These are phyloP conservation scores for Triangularia verruculosa DNA, from an alignment of 2,329 filamentous ascomycete genomes.

Conservation along the genomic window DNA sequence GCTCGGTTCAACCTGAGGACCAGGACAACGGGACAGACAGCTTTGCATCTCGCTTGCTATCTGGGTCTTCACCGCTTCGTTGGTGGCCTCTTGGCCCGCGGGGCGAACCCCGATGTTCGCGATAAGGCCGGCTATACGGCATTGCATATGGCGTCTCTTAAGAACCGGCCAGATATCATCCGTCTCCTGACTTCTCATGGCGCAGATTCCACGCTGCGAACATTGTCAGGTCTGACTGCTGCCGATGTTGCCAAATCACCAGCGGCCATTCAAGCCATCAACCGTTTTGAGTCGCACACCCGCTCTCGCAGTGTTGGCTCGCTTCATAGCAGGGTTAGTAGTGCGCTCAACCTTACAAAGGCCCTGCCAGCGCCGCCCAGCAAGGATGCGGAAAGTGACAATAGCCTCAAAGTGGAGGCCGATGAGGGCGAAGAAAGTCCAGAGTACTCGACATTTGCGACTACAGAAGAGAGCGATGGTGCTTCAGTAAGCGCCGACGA, in stretches of 20 bases:
- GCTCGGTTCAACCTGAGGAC: slow-evolving; percentile 64
- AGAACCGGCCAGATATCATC: slow-evolving; percentile 72
- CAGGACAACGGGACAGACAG: slow-evolving; percentile 67
- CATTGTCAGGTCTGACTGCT: slow-evolving; percentile 66
- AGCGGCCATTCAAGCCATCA: slow-evolving; percentile 61
- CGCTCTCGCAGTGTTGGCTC: slow-evolving; percentile 65
- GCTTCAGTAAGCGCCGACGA: slow-evolving; percentile 35
- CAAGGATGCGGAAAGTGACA: slow-evolving; percentile 38
- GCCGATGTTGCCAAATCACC: slow-evolving; percentile 68
- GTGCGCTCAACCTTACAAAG: slow-evolving; percentile 49
- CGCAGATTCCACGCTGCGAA: slow-evolving; percentile 68
- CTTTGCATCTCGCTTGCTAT: slow-evolving; percentile 76
- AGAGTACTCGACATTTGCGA: slow-evolving; percentile 44
- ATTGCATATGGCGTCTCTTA: slow-evolving; percentile 76
- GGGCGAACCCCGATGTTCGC: slow-evolving; percentile 70
- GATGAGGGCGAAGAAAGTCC: slow-evolving; percentile 44
- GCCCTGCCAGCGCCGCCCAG: slow-evolving; percentile 63
- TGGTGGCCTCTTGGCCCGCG: slow-evolving; percentile 70
- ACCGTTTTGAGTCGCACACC: slow-evolving; percentile 58
- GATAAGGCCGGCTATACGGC: slow-evolving; percentile 80
- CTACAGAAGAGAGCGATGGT: slow-evolving; percentile 38
- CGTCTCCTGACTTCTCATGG: slow-evolving; percentile 70
- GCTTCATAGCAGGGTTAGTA: slow-evolving; percentile 60
- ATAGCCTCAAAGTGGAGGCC: slow-evolving; percentile 37
- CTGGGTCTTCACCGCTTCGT: slow-evolving; percentile 73